These are phyloP conservation scores for Starmerella floricola DNA, from an alignment of 805 yeast genomes.

Conservation along the genomic window DNA sequence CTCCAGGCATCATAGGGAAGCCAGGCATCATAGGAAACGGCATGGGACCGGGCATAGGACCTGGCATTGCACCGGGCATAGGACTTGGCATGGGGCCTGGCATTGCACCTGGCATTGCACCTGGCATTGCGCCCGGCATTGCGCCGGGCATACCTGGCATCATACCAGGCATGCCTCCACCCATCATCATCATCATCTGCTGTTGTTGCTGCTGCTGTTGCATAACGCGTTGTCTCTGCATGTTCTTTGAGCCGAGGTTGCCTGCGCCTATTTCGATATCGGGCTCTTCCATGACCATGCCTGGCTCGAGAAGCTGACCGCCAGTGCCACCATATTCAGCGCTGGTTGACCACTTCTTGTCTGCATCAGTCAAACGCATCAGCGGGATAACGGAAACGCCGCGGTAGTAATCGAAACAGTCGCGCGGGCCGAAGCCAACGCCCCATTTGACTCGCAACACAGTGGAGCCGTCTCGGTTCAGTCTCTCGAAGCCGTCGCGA, in stretches of 20 bases:
- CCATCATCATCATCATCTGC: slow-evolving; percentile 15
- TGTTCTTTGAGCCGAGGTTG: slow-evolving; percentile 37
- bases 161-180: slow-evolving; percentile 18
- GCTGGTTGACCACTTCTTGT: slow-evolving; percentile 69
- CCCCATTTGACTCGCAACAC: slow-evolving; percentile 92
- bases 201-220: slow-evolving; percentile 15
- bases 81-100: slow-evolving; percentile 13
- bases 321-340: slow-evolving; percentile 98
- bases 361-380: slow-evolving; percentile 85
- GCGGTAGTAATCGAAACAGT: slow-evolving; percentile 87
- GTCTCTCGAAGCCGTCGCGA: slow-evolving; percentile 47
- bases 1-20: slow-evolving; percentile 27
- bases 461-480: slow-evolving; percentile 48
- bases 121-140: slow-evolving; percentile 10
- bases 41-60: slow-evolving; percentile 10
- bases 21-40: slow-evolving; percentile 30
- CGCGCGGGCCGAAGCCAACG: slow-evolving; percentile 97
- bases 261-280: slow-evolving; percentile 95
- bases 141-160: slow-evolving; percentile 18
- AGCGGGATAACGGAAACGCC: slow-evolving; percentile 84
- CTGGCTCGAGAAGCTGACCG: slow-evolving; percentile 66
- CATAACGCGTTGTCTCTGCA: slow-evolving; percentile 9
- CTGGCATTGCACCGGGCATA: slow-evolving; percentile 19
- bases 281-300: slow-evolving; percentile 87
- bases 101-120: slow-evolving; percentile 23